Conservation (phyloP, 805 yeast species). For the Candida suzukii region DNA sequence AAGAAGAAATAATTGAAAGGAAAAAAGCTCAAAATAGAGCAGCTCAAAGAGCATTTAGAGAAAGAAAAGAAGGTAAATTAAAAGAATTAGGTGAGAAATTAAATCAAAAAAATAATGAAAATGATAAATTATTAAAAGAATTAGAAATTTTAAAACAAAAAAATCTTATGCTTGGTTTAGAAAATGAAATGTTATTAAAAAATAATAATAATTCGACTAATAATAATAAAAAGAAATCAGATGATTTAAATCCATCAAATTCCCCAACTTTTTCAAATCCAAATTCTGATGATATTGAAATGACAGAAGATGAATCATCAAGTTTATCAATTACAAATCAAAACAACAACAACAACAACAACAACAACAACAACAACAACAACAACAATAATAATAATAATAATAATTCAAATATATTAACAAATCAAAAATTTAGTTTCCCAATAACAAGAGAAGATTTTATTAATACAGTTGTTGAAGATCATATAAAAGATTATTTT, state of each 20-base stretch:
- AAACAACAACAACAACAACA: too few species aligned
- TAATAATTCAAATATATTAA: constrained; percentile 12
- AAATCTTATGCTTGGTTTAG: constrained; percentile 51
- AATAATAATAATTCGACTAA: constrained; percentile 4
- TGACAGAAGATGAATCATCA: too few species aligned
- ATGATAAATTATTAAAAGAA: constrained; percentile 32
- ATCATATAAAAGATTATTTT: neutral
- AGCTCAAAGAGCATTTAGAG: constrained; percentile 83
- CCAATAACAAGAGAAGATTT: constrained; percentile 20
- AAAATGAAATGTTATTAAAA: constrained; percentile 49
- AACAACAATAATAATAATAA: neutral
- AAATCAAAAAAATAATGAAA: constrained; percentile 43
- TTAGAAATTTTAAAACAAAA: constrained; percentile 39
- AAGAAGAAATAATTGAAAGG: constrained; percentile 41
- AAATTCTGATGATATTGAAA: too few species aligned
- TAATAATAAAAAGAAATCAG: neutral
- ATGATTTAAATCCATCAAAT: neutral
- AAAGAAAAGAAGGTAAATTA: constrained; percentile 66
- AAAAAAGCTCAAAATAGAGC: constrained; percentile 79
- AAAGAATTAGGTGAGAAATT: constrained; percentile 61
- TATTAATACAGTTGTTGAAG: constrained; percentile 15
- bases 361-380: neutral
- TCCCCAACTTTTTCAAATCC: too few species aligned
- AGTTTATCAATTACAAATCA: too few species aligned
- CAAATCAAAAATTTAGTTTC: constrained; percentile 16